These are phyloP conservation scores for Fusarium sambucinum DNA, from an alignment of 2,329 filamentous ascomycete genomes.

Conservation along the genomic window DNA sequence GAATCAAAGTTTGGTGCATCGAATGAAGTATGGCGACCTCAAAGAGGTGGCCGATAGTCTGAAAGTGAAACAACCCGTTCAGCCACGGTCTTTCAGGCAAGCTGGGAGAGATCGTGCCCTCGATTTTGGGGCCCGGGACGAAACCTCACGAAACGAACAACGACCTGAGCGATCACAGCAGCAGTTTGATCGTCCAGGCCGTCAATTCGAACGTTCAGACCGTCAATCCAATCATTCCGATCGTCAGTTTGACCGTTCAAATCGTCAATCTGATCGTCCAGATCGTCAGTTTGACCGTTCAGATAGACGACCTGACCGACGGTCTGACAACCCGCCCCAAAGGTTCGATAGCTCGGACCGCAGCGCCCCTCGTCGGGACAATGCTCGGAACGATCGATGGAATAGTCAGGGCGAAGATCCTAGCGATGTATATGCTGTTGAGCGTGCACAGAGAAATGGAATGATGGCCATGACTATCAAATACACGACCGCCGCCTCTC, in stretches of 20 bases:
- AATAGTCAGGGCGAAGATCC: slow-evolving; percentile 11
- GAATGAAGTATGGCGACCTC: slow-evolving; percentile 61
- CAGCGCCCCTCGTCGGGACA: slow-evolving; percentile 20
- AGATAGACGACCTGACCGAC: slow-evolving; percentile 1
- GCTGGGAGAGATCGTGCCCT: slow-evolving; percentile 17
- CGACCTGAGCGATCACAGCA: slow-evolving; percentile 12
- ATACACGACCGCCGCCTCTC: slow-evolving; percentile 86
- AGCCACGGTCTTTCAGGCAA: slow-evolving; percentile 41
- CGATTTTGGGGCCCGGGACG: neutral
- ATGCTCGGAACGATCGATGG: slow-evolving; percentile 21
- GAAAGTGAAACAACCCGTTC: slow-evolving; percentile 47
- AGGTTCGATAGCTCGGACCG: slow-evolving; percentile 18
- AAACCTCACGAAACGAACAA: slow-evolving; percentile 4
- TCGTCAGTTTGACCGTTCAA: neutral
- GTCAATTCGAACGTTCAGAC: neutral
- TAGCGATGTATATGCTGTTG: slow-evolving; percentile 9
- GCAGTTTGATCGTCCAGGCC: neutral
- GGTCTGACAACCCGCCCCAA: slow-evolving; percentile 19
- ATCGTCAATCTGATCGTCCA: neutral
- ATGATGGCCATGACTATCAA: slow-evolving; percentile 56
- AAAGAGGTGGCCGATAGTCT: slow-evolving; percentile 47
- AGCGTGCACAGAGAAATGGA: slow-evolving; percentile 45
- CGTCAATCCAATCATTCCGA: neutral
- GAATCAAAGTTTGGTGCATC: slow-evolving; percentile 67
- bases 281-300: slow-evolving; percentile 4